These are phyloP conservation scores for Xenoacremonium recifei DNA, from an alignment of 2,329 filamentous ascomycete genomes.

Conservation along the genomic window DNA sequence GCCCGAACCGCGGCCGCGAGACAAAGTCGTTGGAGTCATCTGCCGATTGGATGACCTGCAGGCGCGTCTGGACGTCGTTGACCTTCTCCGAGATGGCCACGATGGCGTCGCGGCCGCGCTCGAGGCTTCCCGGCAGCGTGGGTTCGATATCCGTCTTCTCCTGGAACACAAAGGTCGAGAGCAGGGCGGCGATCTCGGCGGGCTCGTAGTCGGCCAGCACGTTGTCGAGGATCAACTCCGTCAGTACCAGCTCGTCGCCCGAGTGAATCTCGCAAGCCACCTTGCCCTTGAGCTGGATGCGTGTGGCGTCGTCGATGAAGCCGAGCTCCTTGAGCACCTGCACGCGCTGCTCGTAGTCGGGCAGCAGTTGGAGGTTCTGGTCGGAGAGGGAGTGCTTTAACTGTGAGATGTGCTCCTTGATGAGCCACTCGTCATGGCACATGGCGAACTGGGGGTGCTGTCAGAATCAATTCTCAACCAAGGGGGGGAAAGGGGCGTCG, in stretches of 20 bases:
- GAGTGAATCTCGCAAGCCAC: conserved; percentile 98
- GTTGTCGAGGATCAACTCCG: conserved; percentile 94
- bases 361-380: conserved; percentile 91
- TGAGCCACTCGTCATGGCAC: conserved; percentile 95
- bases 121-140: conserved; percentile 76
- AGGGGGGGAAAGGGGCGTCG: too few species aligned
- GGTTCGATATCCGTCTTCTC: conserved; percentile 88
- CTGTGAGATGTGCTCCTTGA: conserved; percentile 88
- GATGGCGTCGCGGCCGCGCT: conserved; percentile 81
- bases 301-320: conserved; percentile 83
- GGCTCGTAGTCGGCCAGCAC: conserved; percentile 93
- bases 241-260: conserved; percentile 92
- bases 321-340: conserved; percentile 86
- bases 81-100: conserved; percentile 90
- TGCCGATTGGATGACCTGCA: conserved; percentile 87
- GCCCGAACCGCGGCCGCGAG: conserved; percentile 80
- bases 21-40: conserved; percentile 94
- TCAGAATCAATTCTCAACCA: conserved; percentile 19
- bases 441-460: conserved; percentile 87
- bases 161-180: conserved; percentile 96
- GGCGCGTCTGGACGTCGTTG: conserved; percentile 81
- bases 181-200: conserved; percentile 90
- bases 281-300: conserved; percentile 95
- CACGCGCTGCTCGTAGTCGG: conserved; percentile 95
- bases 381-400: conserved; percentile 89